A percentile compares a stretch with the other conserved stretches of the same genome.
These are phyloP conservation scores for Carex arenaria DNA, from an alignment of 202 grass and related monocot species.

Conservation along the genomic window DNA sequence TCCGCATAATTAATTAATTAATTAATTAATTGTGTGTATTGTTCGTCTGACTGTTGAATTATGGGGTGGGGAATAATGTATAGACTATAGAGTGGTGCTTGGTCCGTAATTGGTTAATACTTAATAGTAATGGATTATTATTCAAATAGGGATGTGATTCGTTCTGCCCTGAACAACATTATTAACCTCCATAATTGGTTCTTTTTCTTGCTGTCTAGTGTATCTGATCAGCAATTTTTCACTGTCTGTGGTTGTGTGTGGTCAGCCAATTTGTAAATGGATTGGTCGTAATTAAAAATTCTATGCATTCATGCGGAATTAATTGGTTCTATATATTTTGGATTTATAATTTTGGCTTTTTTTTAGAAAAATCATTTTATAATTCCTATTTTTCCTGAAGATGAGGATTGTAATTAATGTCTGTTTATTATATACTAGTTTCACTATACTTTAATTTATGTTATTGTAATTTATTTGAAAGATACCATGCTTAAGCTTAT, in stretches of 20 bases:
- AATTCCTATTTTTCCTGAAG: too few species aligned
- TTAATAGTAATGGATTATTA: not conserved
- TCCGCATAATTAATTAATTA: constrained; percentile 10
- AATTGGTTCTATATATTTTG: not conserved
- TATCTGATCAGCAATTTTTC: not conserved
- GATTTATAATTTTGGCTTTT: not conserved
- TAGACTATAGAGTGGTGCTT: not conserved
- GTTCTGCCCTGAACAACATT: not conserved
- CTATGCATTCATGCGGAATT: not conserved
- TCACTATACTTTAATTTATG: too few species aligned
- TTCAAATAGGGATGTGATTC: not conserved
- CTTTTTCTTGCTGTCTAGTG: not conserved
- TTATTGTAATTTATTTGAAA: too few species aligned
- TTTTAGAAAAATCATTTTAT: not conserved
- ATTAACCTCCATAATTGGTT: not conserved
- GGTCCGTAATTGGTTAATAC: not conserved
- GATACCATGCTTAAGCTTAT: too few species aligned
- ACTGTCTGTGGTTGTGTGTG: not conserved
- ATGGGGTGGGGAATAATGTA: not conserved
- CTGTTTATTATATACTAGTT: too few species aligned
- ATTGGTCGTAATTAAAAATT: not conserved
- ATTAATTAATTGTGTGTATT: not conserved
- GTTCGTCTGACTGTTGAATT: not conserved
- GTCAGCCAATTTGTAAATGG: not conserved
- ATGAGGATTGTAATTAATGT: too few species aligned